These are phyloP conservation scores for Aurantiochytrium sp. DNA, from an alignment of 108 stramenopile species.

Conservation along the genomic window DNA sequence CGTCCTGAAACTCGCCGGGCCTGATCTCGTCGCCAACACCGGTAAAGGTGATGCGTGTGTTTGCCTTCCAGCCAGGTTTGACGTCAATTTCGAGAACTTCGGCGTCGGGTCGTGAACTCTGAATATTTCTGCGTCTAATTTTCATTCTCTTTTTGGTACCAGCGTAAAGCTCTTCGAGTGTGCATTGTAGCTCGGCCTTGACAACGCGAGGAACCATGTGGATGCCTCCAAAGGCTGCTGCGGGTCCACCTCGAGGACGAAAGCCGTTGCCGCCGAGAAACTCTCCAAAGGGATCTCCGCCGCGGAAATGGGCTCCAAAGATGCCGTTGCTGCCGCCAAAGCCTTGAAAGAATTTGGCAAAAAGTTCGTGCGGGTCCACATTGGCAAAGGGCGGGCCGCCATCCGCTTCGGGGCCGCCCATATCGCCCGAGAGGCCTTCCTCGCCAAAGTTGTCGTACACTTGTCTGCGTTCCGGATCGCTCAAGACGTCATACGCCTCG, in stretches of 20 bases:
- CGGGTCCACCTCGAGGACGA: not conserved
- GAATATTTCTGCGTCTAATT: slow-evolving; percentile 64
- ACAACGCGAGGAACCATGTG: slow-evolving; percentile 24
- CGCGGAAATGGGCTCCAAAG: not conserved
- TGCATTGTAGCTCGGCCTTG: slow-evolving; percentile 58
- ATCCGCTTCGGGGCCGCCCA: slow-evolving; percentile 55
- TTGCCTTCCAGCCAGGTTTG: slow-evolving; percentile 86
- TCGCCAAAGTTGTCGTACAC: slow-evolving; percentile 91
- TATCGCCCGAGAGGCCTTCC: slow-evolving; percentile 86
- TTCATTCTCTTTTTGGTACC: slow-evolving; percentile 87
- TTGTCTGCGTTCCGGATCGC: slow-evolving; percentile 80
- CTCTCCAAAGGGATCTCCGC: not conserved
- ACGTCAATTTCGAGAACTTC: slow-evolving; percentile 77
- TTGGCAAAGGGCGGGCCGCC: not conserved
- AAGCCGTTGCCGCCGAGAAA: not conserved
- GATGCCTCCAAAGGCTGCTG: not conserved
- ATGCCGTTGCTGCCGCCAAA: not conserved
- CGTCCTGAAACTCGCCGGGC: slow-evolving; percentile 77
- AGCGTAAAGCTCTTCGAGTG: slow-evolving; percentile 86
- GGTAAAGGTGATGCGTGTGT: slow-evolving; percentile 80
- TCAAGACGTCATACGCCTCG: slow-evolving; percentile 89
- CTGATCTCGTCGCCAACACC: slow-evolving; percentile 86
- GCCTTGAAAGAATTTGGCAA: slow-evolving; percentile 48
- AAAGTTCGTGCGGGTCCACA: slow-evolving; percentile 43
- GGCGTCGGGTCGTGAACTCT: slow-evolving; percentile 43